These are phyloP conservation scores for Termitomyces sp. DNA, from an alignment of 768 basidiomycete species.

Conservation along the genomic window DNA sequence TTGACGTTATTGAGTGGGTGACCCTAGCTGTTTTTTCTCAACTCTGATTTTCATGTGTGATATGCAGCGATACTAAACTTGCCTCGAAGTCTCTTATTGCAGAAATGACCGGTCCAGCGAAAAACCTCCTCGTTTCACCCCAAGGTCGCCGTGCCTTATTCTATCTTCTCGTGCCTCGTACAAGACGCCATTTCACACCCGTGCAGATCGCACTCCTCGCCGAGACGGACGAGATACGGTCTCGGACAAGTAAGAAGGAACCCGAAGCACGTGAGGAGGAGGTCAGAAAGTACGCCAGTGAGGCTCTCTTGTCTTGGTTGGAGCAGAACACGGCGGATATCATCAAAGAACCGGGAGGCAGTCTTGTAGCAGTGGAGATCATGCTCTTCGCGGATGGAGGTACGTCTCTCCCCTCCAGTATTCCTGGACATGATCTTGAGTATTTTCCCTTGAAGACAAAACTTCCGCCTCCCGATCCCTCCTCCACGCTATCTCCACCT, in stretches of 20 bases:
- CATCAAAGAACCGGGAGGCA: constrained; percentile 73
- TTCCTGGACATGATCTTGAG: neutral
- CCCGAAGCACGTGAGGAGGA: constrained; percentile 60
- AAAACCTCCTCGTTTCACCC: constrained; percentile 50
- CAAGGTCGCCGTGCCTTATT: constrained; percentile 82
- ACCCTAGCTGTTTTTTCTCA: neutral
- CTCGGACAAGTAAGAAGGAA: constrained; percentile 78
- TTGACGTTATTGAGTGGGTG: constrained; percentile 84
- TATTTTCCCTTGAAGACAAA: constrained; percentile 55
- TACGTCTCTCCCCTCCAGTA: constrained; percentile 26
- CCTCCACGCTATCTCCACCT: constrained; percentile 44
- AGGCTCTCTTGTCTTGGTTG: constrained; percentile 67
- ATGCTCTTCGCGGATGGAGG: constrained; percentile 86
- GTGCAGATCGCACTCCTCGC: constrained; percentile 66
- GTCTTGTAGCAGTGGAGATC: constrained; percentile 71
- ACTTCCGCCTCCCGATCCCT: constrained; percentile 54
- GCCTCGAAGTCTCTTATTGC: constrained; percentile 73
- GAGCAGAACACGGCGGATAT: constrained; percentile 52
- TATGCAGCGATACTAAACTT: constrained; percentile 80
- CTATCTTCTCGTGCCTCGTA: constrained; percentile 79
- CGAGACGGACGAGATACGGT: constrained; percentile 64
- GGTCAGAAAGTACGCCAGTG: constrained; percentile 67
- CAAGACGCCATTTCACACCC: constrained; percentile 84
- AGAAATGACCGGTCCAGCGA: constrained; percentile 55
- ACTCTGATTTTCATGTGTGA: neutral